These are phyloP conservation scores for Ilyonectria robusta DNA, from an alignment of 2,329 filamentous ascomycete genomes.

Conservation along the genomic window DNA sequence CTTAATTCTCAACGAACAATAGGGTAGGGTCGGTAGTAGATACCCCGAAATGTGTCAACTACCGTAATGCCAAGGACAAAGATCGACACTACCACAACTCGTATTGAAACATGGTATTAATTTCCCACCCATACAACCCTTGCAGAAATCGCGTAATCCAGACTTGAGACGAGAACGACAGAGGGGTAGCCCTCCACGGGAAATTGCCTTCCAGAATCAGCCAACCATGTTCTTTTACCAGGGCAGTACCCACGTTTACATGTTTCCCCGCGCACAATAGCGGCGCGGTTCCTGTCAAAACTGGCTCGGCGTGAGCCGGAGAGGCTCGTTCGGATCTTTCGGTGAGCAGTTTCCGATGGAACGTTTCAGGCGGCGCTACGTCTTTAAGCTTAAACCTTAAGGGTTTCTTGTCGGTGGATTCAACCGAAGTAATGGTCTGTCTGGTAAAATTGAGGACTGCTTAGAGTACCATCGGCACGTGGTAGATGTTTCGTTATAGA, in stretches of 20 bases:
- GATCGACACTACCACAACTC: neutral
- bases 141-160: neutral
- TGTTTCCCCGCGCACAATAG: neutral
- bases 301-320: too few relatives aligned
- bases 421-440: neutral
- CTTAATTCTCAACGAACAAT: too few relatives aligned
- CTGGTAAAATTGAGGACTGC: neutral
- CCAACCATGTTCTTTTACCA: neutral
- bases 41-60: too few relatives aligned
- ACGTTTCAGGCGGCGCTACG: neutral
- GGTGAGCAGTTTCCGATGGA: neutral
- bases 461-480: too few relatives aligned
- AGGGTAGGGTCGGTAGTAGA: too few relatives aligned
- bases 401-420: neutral
- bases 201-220: neutral
- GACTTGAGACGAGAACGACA: neutral
- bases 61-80: too few relatives aligned
- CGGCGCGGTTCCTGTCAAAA: neutral
- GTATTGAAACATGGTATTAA: neutral
- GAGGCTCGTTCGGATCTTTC: neutral
- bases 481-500: too few relatives aligned
- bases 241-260: neutral
- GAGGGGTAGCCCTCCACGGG: neutral
- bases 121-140: neutral
- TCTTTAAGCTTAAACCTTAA: conserved; percentile 24